Base-by-base conservation (phyloP, 2,329 filamentous ascomycete species). In the Plectosphaerella sp. region DNA sequence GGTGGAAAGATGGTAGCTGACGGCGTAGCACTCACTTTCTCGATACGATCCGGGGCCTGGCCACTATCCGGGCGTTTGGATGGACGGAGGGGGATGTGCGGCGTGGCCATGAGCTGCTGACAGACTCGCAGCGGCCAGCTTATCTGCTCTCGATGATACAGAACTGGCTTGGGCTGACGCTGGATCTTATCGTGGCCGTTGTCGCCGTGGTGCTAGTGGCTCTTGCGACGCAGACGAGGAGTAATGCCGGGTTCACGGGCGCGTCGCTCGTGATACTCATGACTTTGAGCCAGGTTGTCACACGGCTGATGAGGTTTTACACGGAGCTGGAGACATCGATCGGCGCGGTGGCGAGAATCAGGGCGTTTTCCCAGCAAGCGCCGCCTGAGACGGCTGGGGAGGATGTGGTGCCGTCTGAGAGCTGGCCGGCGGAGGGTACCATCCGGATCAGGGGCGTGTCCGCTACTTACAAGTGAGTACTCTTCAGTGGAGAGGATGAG, bases 141-240 rank as follows among this genome's bases (percentile, higher is more conserved):
- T 84, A 83, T 58, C 69, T 81, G 3, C 69, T 83, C 5, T 74
- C 71, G 52, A 75, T 75, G 57, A 73, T 82, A 24, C 80, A 84
- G 59, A 71, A 75, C 49, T 83, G 80, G 79, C 69, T 83, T 1
- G 71, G 63, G 0, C 66, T 83, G 4, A 71, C 75, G 0, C 62
- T 83, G 20, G 71, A 79, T 50, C 57, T 79, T 6, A 62, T 79
- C 3, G 72, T 79, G 0, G 73, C 74, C 0, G 64, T 66, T 4
- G 64, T 82, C 24, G 76, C 76, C 2, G 64, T 75, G 3, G 54
- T 74, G 3, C 62, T 82, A 1, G 72, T 80, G n/a, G 62, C 72
- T 1, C 62, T 80, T 2, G 72, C 76, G 1, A 75, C 78, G 1
- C 64, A 67, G 55, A 54, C 68, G 14, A 59, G 61, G 5, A 57